Conservation (phyloP, 441 rosid genomes). For the Eutrema salsugineum region DNA sequence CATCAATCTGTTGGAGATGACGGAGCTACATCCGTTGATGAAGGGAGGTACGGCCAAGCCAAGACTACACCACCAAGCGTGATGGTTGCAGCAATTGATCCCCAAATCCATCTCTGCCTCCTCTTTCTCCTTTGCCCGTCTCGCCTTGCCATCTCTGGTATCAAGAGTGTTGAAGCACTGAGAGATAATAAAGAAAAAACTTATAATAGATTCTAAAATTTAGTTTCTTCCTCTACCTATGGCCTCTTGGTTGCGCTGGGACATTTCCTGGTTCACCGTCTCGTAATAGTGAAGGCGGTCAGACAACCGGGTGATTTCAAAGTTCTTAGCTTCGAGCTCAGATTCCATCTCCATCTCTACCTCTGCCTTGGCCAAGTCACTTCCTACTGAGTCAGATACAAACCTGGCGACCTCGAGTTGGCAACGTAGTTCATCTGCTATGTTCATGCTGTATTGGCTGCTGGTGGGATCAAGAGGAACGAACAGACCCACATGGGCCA, state of each 20-base stretch:
- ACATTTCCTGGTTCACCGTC: slow-evolving; percentile 73
- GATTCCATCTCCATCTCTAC: slow-evolving; percentile 58
- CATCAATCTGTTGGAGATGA: not conserved
- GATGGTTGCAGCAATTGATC: slow-evolving; percentile 50
- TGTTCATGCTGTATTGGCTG: slow-evolving; percentile 20
- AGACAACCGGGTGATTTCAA: slow-evolving; percentile 61
- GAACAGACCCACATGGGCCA: slow-evolving; percentile 52
- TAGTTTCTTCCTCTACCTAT: slow-evolving; percentile 40
- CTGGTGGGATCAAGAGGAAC: slow-evolving; percentile 49
- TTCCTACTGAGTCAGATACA: slow-evolving; percentile 58
- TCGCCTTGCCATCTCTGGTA: slow-evolving; percentile 45
- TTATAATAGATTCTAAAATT: not conserved
- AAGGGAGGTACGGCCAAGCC: slow-evolving; percentile 56
- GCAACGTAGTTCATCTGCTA: slow-evolving; percentile 16
- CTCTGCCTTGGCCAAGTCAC: slow-evolving; percentile 67
- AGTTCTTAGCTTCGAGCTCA: slow-evolving; percentile 57
- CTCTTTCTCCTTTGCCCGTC: slow-evolving; percentile 46
- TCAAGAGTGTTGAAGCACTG: not conserved
- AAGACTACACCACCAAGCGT: slow-evolving; percentile 58
- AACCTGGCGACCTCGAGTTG: slow-evolving; percentile 53
- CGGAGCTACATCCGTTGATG: not conserved
- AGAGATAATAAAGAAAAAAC: not conserved
- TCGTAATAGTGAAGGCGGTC: slow-evolving; percentile 75
- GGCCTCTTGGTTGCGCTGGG: slow-evolving; percentile 73
- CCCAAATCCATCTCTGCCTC: slow-evolving; percentile 65